Evolutionary conservation across 768 basidiomycete genomes (phyloP).

Genomic region (Hemileccinum impolitum): DNA sequence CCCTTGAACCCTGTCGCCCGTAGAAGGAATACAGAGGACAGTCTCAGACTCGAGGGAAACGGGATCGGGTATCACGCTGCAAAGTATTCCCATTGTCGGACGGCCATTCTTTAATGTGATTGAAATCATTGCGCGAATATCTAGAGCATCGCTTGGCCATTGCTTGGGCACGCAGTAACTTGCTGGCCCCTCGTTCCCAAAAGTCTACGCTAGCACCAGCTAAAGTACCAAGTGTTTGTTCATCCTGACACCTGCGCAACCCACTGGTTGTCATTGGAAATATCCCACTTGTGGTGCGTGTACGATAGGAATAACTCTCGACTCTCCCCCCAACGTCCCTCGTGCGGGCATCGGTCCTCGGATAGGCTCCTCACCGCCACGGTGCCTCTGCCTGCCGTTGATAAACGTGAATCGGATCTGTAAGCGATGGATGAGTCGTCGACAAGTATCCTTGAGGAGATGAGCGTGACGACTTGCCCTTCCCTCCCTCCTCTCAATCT

Average conservation of each 20-base stretch:
- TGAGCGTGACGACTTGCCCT: slow-evolving; percentile 11
- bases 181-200: neutral
- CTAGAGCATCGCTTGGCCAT: neutral
- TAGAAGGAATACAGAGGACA: slow-evolving; percentile 13
- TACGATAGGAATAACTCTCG: slow-evolving; percentile 23
- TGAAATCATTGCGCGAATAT: neutral
- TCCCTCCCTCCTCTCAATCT: slow-evolving; percentile 12
- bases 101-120: slow-evolving; percentile 5
- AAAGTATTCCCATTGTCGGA: slow-evolving; percentile 38
- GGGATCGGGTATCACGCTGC: slow-evolving; percentile 51
- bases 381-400: slow-evolving; percentile 3
- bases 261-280: neutral
- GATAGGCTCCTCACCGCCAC: slow-evolving; percentile 1
- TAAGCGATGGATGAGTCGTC: neutral
- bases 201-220: too few species aligned
- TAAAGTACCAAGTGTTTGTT: too few species aligned
- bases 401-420: slow-evolving; percentile 15
- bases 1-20: slow-evolving; percentile 22
- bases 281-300: slow-evolving; percentile 10
- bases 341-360: slow-evolving; percentile 23
- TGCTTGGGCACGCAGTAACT: neutral
- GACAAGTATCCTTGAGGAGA: neutral
- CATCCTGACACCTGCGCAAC: neutral
- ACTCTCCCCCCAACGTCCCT: slow-evolving; percentile 24
- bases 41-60: slow-evolving; percentile 33